These are phyloP conservation scores for Babesia gibsoni DNA, from an alignment of 169 alveolate genomes.

Conservation along the genomic window DNA sequence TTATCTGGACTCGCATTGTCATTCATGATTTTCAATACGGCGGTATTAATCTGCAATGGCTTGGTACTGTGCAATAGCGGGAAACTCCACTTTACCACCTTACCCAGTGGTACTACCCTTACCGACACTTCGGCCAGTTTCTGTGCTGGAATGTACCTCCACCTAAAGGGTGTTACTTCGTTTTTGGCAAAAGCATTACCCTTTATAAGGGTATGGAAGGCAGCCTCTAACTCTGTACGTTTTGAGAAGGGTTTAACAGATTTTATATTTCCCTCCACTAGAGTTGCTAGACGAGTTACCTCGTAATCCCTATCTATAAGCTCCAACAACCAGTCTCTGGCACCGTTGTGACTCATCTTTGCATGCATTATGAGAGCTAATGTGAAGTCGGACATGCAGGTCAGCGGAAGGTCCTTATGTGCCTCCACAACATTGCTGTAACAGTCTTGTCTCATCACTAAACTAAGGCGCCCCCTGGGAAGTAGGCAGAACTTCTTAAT, in stretches of 20 bases:
- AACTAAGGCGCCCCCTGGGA: background rate
- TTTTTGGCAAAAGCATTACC: background rate
- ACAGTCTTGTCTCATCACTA: background rate
- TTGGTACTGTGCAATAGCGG: constrained; percentile 24
- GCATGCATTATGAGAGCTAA: background rate
- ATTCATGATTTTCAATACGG: background rate
- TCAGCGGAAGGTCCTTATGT: background rate
- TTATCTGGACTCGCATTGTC: no score
- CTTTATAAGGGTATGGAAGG: background rate
- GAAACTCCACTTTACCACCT: background rate
- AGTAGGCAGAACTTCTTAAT: background rate
- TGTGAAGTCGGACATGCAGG: constrained; percentile 17
- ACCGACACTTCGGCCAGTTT: background rate
- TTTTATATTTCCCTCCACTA: background rate
- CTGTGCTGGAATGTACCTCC: constrained; percentile 39
- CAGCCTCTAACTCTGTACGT: background rate
- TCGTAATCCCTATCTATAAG: constrained; percentile 12
- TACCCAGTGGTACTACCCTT: background rate
- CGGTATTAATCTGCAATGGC: constrained; percentile 16
- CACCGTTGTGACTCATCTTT: background rate
- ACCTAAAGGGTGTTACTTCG: constrained; percentile 4
- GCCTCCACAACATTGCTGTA: background rate
- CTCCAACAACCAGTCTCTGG: background rate
- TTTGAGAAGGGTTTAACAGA: background rate
- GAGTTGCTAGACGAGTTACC: background rate